Evolutionary conservation across 2,329 filamentous ascomycete species (phyloP), one percentile per base, ranked within the genome.

Genomic region (Domatiomyces globalis): DNA sequence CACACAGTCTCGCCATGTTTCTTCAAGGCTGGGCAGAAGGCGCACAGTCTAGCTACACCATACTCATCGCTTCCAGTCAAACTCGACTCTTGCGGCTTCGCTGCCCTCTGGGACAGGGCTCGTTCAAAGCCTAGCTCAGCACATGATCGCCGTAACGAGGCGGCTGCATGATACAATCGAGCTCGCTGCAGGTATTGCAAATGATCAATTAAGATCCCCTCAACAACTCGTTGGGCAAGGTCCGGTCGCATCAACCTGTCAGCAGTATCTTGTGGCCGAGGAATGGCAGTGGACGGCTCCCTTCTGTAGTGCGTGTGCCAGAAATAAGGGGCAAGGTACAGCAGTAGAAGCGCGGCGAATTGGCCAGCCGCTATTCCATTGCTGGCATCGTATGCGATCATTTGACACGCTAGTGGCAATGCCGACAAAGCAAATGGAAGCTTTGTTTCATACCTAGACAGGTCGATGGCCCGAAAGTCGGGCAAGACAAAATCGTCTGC

Each of bases 171-270:
- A 44, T 57, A 55, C 20, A 62, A 55, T 4, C 54, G 48, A 10
- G 72, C 65, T 20, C 63, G 64, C 17, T 70, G 62, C 19, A 83
- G 67, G 51, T 77, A 75, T 48, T 73, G 71, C 62, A 82, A 76
- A 62, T 81, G 81, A 2, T 72, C 67, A 43, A 72, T 69, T 43
- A 80, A 71, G 43, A 80, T 74, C 45, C 69, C 67, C 60, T 80
- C 77, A 47, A 60, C 57, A 17, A 60, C 48, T 45, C 59, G 52
- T 20, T 56, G 49, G 17, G 75, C 69, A 58, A 80, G 75, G 49
- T 67, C 61, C 36, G 65, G 66, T 1, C 67, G 66, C 45, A 59
- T 58, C 25, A 61, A 43, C 22, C 54, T 49, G 39, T 60, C 57
- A 8, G 58, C 56, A 17, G 60, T 47, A 43, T 29, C 53, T 15